phyloP scores from a whole-genome alignment of 2,329 filamentous ascomycete species.

The Lecanosticta acicola region DNA sequence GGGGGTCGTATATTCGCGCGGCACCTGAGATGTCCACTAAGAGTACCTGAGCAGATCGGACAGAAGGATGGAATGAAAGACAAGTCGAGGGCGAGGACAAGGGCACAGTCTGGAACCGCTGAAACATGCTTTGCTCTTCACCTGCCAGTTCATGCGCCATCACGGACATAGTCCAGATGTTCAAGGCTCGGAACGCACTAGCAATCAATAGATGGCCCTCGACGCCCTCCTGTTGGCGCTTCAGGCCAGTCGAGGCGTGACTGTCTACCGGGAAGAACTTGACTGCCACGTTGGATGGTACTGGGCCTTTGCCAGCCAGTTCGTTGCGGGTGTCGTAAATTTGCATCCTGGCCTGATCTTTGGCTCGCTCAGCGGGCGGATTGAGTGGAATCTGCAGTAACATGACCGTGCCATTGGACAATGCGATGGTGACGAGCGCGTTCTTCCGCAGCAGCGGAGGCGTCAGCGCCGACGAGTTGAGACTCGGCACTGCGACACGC shows the following conservation, averaged over 20 bases:
- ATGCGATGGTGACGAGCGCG: conserved; percentile 49
- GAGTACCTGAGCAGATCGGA: conserved; percentile 39
- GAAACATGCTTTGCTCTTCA: conserved; percentile 5
- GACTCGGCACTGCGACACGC: conserved; percentile 47
- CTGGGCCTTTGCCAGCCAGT: conserved; percentile 6
- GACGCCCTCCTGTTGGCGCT: conserved; percentile 7
- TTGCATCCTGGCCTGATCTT: conserved; percentile 18
- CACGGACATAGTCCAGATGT: conserved; percentile 23
- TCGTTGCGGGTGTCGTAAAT: conserved; percentile 9
- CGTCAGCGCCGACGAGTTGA: conserved; percentile 17
- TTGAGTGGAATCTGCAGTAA: conserved; percentile 51
- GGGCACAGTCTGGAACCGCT: conserved; percentile 2
- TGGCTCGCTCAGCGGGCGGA: conserved; percentile 37
- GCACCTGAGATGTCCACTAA: conserved; percentile 51
- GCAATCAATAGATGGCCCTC: conserved; percentile 16
- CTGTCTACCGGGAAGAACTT: conserved; percentile 16
- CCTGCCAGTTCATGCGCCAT: conserved; percentile 16
- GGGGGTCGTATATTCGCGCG: conserved; percentile 54
- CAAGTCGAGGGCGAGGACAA: conserved; percentile 15
- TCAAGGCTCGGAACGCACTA: conserved; percentile 16
- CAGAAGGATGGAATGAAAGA: conserved; percentile 25
- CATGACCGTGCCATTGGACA: conserved; percentile 52
- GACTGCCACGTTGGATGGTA: conserved; percentile 10
- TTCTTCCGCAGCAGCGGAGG: conserved; percentile 29
- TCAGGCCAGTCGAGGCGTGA: conserved; percentile 4